Base-by-base conservation (phyloP, 139 green algal genomes). In the Chlorella ohadii region DNA sequence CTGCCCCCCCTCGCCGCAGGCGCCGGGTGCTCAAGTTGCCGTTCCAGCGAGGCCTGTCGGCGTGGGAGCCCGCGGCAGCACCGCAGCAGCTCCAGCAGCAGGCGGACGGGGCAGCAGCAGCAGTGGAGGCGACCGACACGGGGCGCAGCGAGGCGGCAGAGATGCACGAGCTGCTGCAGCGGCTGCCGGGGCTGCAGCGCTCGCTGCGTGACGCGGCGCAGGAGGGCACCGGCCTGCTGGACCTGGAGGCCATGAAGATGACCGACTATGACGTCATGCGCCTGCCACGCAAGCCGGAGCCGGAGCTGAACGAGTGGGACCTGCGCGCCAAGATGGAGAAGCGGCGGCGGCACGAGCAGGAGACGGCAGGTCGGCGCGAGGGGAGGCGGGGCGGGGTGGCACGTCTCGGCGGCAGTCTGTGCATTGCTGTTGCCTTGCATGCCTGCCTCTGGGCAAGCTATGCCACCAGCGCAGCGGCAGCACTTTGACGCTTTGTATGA, bases 301-400 rank as follows among this genome's bases (percentile, higher is more conserved):
- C 78, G 61, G 63, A 66, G 36, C 72, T 82, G n/a, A 70, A 39
- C 17, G 75, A 85, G 67, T 90, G 86, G 86, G 86, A 87, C 61
- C 66, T 87, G 75, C 74, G 86, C 27, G 86, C 86, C 20, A 67
- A 36, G 44, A 85, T 85, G 75, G 86, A 90, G 57, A 87, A 87
- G 74, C 78, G 74, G 44, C 36, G 57, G 75, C 73, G 86, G 64
- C 64, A 85, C 57, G 36, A 86, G 76, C 19, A 25, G 33, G 70
- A 89, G 22, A 44, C 72, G 20, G 36, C 20, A 78, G 41, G 20
- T 70, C n/a, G 47, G 12, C 55, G 33, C 44, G 6, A 16, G 44
- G 44, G 44, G 44, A 51, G 44, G 44, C 44, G n/a, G n/a, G n/a
- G n/a, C n/a, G n/a, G n/a, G n/a, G n/a, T n/a, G n/a, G n/a, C n/a